Percentiles rank a stretch among this genome's conserved stretches.
Conservation (phyloP, 2,329 filamentous ascomycete species). For the Alternaria gansuensis region DNA sequence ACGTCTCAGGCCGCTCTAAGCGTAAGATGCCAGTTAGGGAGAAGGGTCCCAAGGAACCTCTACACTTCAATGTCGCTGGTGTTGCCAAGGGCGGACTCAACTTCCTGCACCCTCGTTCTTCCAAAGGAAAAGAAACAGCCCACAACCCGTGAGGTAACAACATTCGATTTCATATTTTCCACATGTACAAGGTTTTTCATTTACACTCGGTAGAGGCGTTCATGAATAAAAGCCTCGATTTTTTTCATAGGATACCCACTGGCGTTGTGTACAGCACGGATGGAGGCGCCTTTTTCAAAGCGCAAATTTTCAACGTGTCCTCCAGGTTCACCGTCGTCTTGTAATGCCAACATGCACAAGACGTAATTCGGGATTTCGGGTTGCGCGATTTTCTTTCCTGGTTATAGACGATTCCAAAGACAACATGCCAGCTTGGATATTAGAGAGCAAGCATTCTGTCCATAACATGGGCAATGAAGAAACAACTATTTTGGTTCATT, state of each 20-base stretch:
- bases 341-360: background rate
- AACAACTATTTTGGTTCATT: slow-evolving; percentile 11
- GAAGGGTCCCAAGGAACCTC: slow-evolving; percentile 51
- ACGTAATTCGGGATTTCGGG: background rate
- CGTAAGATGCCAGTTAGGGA: slow-evolving; percentile 53
- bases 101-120: slow-evolving; percentile 46
- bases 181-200: slow-evolving; percentile 7
- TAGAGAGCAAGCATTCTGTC: slow-evolving; percentile 14
- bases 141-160: slow-evolving; percentile 24
- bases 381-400: slow-evolving; percentile 13
- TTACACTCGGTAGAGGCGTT: slow-evolving; percentile 28
- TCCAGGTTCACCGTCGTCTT: background rate
- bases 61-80: slow-evolving; percentile 52
- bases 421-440: slow-evolving; percentile 7
- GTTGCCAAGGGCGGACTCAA: slow-evolving; percentile 48
- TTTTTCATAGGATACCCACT: slow-evolving; percentile 37
- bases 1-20: slow-evolving; percentile 54
- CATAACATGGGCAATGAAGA: slow-evolving; percentile 13
- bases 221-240: slow-evolving; percentile 33
- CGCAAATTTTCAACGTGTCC: background rate
- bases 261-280: slow-evolving; percentile 32
- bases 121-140: slow-evolving; percentile 49
- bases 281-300: slow-evolving; percentile 2
- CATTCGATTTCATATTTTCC: background rate
- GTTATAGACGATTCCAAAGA: slow-evolving; percentile 22